Conservation (phyloP, 148 eudicot genomes). For the Vaccinium macrocarpon region DNA sequence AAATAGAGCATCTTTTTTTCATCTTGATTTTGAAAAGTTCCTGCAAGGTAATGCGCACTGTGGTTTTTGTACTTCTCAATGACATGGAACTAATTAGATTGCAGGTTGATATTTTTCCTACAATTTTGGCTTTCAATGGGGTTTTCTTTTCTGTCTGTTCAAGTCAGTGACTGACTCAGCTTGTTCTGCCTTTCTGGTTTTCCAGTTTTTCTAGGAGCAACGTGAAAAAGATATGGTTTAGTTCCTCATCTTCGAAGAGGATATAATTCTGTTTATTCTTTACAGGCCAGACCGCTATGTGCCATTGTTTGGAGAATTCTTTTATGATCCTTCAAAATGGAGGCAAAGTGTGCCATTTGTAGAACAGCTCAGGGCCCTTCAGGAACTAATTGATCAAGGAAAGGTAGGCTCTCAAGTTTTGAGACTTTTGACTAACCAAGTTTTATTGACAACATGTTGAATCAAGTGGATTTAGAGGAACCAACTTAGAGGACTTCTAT, state of each 20-base stretch:
- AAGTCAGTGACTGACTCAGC: not conserved
- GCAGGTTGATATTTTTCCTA: not conserved
- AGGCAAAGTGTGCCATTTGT: conserved; percentile 68
- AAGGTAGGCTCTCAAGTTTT: conserved; percentile 47
- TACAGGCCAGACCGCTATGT: conserved; percentile 97
- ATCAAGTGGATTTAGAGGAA: not conserved
- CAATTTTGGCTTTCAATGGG: not conserved
- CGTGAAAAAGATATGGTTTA: conserved; percentile 1
- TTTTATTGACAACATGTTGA: not conserved
- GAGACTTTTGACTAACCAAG: not conserved
- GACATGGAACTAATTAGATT: not conserved
- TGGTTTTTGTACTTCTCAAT: not conserved
- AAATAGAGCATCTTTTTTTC: not conserved
- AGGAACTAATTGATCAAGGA: conserved; percentile 87
- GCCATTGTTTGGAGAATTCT: conserved; percentile 75
- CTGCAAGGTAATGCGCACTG: not conserved
- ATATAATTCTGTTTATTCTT: conserved; percentile 8
- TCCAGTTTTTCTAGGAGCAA: not conserved
- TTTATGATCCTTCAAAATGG: conserved; percentile 80
- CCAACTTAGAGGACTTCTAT: not conserved
- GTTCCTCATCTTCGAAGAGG: not conserved
- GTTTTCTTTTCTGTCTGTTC: not conserved
- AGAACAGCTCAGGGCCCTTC: conserved; percentile 83
- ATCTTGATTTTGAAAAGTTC: not conserved
- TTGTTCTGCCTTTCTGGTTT: conserved; percentile 1